Base-by-base conservation (phyloP, 495 filamentous ascomycete species). In the Podospora sp. region DNA sequence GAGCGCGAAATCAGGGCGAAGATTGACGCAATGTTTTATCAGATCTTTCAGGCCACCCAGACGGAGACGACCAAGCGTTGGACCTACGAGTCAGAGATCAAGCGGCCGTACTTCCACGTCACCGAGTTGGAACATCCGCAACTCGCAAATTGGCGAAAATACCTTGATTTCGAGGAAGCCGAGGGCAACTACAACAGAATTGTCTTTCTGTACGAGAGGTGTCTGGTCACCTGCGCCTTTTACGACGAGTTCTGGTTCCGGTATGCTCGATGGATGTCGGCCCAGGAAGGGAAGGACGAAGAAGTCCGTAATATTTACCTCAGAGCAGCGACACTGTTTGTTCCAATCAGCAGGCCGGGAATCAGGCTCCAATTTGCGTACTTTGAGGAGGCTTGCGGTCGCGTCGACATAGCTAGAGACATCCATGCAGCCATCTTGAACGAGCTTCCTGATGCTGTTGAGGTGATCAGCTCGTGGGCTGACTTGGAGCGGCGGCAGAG, bases 211-310 rank as follows among this genome's bases (percentile, higher is more conserved):
- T 98, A 98, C 74, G 95, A 99, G 78, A 89, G 95, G 35, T 97
- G 92, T 70, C 78, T 99, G 29, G 92, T 97, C 16, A 94, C 93
- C 16, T 93, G 91, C 70, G 95, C 95, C 49, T 89, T 95, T 72
- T 97, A 98, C 69, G 94, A 97, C 57, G 94, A 98, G 72, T 97
- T 99, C 78, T 99, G 95, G 95, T 85, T 96, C 65, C 89, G 95
- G 1, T 99, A 97, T 79, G 93, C 91, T n/a, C 85, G 96, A 18
- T 99, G 95, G 95, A 97, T 99, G 93, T 83, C 84, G 69, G 89
- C 88, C 2, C 92, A 97, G 72, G 71, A 85, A 0, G 86, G 83
- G 57, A 97, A 97, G 75, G 88, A 92, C 64, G 92, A 97, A 72
- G 96, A 99, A 73, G 91, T 95, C 2, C 89, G 96, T 25, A 92